These are phyloP conservation scores for Microascus cirrosus DNA, from an alignment of 2,329 filamentous ascomycete genomes.

Conservation along the genomic window DNA sequence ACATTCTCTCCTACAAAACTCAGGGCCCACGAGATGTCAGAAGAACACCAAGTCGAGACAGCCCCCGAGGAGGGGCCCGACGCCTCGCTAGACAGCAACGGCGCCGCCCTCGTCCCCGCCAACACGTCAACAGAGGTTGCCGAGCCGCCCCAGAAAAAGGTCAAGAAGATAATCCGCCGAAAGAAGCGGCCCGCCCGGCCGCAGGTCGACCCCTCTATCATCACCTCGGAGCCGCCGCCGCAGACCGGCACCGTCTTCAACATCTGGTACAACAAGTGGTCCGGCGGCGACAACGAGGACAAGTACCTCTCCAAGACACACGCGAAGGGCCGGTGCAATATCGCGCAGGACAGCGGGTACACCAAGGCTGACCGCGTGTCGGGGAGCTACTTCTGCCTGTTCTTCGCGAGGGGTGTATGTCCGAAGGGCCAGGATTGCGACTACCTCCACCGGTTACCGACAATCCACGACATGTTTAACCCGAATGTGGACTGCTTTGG, in stretches of 20 bases:
- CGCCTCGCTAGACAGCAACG: constrained; percentile 10
- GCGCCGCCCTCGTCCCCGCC: constrained; percentile 22
- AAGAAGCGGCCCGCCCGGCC: constrained; percentile 83
- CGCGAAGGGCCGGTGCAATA: constrained; percentile 77
- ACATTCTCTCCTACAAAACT: not conserved
- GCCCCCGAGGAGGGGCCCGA: constrained; percentile 12
- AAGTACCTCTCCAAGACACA: constrained; percentile 75
- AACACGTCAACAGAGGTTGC: constrained; percentile 33
- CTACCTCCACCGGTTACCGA: constrained; percentile 82
- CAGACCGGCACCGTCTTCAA: constrained; percentile 96
- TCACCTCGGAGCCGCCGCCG: constrained; percentile 75
- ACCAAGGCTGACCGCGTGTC: constrained; percentile 66
- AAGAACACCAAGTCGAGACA: constrained; percentile 15
- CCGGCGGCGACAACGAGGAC: constrained; percentile 87
- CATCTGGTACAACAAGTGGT: constrained; percentile 99
- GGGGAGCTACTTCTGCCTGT: constrained; percentile 85
- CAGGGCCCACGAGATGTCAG: constrained; percentile 16
- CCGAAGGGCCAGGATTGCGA: constrained; percentile 88
- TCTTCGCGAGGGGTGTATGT: constrained; percentile 73
- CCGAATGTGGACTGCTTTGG: constrained; percentile 94
- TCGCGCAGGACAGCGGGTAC: constrained; percentile 69
- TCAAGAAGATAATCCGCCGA: constrained; percentile 74
- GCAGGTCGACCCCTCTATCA: constrained; percentile 75
- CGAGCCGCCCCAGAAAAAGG: constrained; percentile 43
- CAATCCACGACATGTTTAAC: constrained; percentile 80